Percentiles rank a stretch among this genome's conserved stretches.
Evolutionary conservation across 2,329 filamentous ascomycete genomes (phyloP).

Genomic region (Clathrospora elynae): DNA sequence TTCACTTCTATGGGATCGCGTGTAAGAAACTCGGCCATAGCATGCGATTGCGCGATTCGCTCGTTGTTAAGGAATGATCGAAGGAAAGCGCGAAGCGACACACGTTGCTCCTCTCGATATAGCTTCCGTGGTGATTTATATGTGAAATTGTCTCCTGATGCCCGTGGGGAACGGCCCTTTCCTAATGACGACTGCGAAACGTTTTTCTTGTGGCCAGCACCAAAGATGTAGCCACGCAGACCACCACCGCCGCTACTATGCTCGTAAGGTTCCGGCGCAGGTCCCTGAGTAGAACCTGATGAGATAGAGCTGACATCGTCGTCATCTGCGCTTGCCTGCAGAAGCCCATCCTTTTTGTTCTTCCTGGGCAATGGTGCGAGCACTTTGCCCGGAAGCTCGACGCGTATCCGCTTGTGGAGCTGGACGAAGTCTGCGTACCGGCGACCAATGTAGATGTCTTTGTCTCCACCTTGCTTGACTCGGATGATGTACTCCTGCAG

Average conservation of each 20-base stretch:
- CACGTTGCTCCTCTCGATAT: constrained; percentile 85
- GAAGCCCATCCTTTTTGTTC: constrained; percentile 78
- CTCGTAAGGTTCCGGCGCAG: constrained; percentile 46
- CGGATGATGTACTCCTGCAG: constrained; percentile 83
- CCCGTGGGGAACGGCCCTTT: constrained; percentile 39
- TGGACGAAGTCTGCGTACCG: constrained; percentile 87
- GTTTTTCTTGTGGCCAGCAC: constrained; percentile 49
- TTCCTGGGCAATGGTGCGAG: constrained; percentile 86
- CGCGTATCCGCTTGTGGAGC: constrained; percentile 77
- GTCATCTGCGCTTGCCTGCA: constrained; percentile 60
- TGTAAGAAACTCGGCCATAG: constrained; percentile 83
- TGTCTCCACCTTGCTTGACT: constrained; percentile 75
- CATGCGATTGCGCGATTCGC: constrained; percentile 79
- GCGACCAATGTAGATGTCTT: constrained; percentile 79
- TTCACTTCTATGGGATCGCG: constrained; percentile 72
- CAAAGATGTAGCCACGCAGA: constrained; percentile 52
- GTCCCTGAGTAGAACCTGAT: constrained; percentile 73
- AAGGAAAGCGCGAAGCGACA: constrained; percentile 90
- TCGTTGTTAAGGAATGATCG: constrained; percentile 83
- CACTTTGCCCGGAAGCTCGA: constrained; percentile 88
- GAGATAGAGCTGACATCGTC: constrained; percentile 82
- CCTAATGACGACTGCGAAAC: constrained; percentile 49
- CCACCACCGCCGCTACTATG: constrained; percentile 48
- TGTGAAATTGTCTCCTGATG: constrained; percentile 38
- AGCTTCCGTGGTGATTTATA: constrained; percentile 61